Evolutionary conservation across 2,329 filamentous ascomycete species (phyloP), one percentile per base, ranked within the genome.

Genomic region (Aspergillus fumigatiaffinis): DNA sequence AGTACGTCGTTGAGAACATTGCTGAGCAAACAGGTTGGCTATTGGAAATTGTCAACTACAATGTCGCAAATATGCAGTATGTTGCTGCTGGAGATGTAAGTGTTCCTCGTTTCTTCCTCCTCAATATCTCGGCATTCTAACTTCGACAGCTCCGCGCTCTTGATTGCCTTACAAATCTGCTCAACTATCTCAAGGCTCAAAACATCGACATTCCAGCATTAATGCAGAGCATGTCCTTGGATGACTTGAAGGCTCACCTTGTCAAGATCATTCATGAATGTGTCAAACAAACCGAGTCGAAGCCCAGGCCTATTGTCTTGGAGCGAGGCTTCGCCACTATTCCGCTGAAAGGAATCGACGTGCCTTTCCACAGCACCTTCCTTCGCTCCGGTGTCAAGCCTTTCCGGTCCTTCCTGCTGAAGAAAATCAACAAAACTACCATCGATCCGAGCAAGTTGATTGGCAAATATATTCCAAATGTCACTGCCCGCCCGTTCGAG

Each of bases 381-480:
- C 80, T 99, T 78, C 90, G 95, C 55, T 96, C 92, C 42, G 95
- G 94, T 69, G 94, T 99, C 76, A 99, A 99, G 84, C 94, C 95
- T 50, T 99, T 99, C 91, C 86, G 94, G 65, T 93, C 88, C 48
- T 99, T 99, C 86, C 78, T 99, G 73, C 88, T 97, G 68, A 99
- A 97, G 90, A 99, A 99, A 86, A 97, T 99, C 80, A 92, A 97
- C 84, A 96, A 96, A 86, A 97, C 92, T 25, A 95, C 90, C 54
- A 97, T 99, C 75, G 94, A 99, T 75, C 94, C 94, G 4, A 89
- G 90, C 74, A 97, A 97, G 83, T 80, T 99, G 70, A 84, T 99
- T 66, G 94, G 94, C 70, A 99, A 99, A 80, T 99, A 99, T 80
- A 97, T 99, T 65, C 94, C 94, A 67, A 99, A 99, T 77, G 95